These are phyloP conservation scores for Globisporangium echinulatum DNA, from an alignment of 352 stramenopile genomes.

Conservation along the genomic window DNA sequence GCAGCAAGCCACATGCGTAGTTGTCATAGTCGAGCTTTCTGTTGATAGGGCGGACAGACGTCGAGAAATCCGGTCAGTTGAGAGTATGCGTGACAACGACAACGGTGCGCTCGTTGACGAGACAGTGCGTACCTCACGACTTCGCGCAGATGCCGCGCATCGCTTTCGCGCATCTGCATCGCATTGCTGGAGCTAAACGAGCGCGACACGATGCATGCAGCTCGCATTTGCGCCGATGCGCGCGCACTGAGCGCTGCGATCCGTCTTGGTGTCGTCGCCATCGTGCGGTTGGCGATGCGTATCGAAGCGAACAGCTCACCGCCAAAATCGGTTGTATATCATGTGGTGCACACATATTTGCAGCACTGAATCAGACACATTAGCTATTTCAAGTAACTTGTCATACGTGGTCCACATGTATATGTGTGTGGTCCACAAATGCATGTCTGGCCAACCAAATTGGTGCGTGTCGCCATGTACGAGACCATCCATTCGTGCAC, in stretches of 20 bases:
- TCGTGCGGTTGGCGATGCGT: not conserved
- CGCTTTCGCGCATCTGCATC: not conserved
- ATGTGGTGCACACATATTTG: no score
- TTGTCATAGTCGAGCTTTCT: conserved; percentile 85
- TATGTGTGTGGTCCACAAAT: not conserved
- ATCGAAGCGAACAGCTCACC: not conserved
- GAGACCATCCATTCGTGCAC: not conserved
- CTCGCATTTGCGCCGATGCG: no score
- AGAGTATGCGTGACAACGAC: no score
- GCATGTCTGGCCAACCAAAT: not conserved
- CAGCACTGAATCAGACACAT: no score
- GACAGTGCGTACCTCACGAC: not conserved
- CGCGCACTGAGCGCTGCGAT: no score
- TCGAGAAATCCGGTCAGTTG: no score
- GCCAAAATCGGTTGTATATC: not conserved
- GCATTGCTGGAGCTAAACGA: not conserved
- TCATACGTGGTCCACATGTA: no score
- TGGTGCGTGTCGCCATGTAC: not conserved
- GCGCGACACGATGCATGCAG: no score
- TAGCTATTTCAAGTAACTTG: no score
- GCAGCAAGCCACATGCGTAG: conserved; percentile 68
- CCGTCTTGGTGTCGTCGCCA: not conserved
- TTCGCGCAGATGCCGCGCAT: conserved; percentile 3
- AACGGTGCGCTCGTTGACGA: no score
- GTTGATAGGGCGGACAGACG: not conserved